phyloP scores from a whole-genome alignment of 768 basidiomycete species.

The Leccinellum luteum region DNA sequence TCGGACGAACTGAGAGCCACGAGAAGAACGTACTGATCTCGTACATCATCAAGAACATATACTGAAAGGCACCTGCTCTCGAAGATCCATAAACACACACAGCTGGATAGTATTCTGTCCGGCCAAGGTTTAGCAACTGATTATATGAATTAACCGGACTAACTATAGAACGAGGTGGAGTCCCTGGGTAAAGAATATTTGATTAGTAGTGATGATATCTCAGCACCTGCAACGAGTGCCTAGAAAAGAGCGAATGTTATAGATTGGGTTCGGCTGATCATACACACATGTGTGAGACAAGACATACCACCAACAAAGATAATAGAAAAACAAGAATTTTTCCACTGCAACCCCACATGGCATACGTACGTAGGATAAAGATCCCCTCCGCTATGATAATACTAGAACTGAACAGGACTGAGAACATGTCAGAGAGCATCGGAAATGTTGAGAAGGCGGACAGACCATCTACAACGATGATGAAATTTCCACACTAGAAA shows the following conservation, averaged over 20 bases:
- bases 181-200: slow-evolving; percentile 16
- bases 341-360: slow-evolving; percentile 22
- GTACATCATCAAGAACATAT: slow-evolving; percentile 15
- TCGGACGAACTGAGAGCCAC: not conserved
- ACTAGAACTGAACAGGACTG: slow-evolving; percentile 15
- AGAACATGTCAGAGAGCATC: not conserved
- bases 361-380: slow-evolving; percentile 23
- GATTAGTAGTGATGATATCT: not conserved
- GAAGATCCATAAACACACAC: slow-evolving; percentile 16
- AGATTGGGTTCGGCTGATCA: no score
- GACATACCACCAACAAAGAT: slow-evolving; percentile 1
- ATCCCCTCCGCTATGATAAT: slow-evolving; percentile 3
- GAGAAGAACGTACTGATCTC: slow-evolving; percentile 20
- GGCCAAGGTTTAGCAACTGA: not conserved
- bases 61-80: slow-evolving; percentile 14
- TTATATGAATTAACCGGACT: slow-evolving; percentile 2
- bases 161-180: slow-evolving; percentile 15
- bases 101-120: slow-evolving; percentile 21
- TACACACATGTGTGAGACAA: not conserved
- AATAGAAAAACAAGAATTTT: slow-evolving; percentile 17
- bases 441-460: not conserved
- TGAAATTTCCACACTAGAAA: slow-evolving; percentile 21
- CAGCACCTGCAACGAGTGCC: slow-evolving; percentile 12
- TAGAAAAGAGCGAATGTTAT: slow-evolving; percentile 1
- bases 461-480: slow-evolving; percentile 18